Percentiles rank a stretch among this genome's conserved stretches.
Evolutionary conservation across 2,329 filamentous ascomycete species (phyloP).

Genomic region (Cladophialophora chaetospira): DNA sequence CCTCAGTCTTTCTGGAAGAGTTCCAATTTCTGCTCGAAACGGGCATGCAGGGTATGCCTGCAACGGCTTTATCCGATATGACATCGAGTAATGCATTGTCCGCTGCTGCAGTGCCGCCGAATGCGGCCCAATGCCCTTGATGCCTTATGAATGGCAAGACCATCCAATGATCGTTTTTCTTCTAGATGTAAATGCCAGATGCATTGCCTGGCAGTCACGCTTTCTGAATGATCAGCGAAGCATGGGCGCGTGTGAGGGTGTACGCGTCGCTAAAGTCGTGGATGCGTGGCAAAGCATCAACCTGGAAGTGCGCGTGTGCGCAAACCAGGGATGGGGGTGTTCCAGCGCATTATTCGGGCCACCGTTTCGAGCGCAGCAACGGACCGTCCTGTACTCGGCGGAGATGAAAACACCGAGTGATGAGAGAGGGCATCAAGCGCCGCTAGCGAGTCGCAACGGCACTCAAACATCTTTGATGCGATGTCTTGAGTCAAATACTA

Average conservation of each 20-base stretch:
- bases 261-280: background rate
- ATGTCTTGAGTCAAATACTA: background rate
- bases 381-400: constrained; percentile 13
- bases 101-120: background rate
- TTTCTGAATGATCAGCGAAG: background rate
- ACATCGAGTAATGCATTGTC: background rate
- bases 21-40: constrained; percentile 20
- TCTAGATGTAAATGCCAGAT: background rate
- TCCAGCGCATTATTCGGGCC: constrained; percentile 3
- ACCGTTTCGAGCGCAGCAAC: constrained; percentile 21
- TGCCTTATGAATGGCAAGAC: constrained; percentile 12
- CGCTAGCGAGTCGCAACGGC: constrained; percentile 17
- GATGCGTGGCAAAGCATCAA: constrained; percentile 3
- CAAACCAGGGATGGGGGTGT: constrained; percentile 10
- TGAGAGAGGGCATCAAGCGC: constrained; percentile 21
- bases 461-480: background rate
- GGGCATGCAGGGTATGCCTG: background rate
- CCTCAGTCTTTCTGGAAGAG: constrained; percentile 25
- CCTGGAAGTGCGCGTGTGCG: constrained; percentile 6
- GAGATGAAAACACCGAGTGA: constrained; percentile 18
- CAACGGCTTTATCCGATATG: background rate
- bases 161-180: constrained; percentile 9
- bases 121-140: constrained; percentile 5
- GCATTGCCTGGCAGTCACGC: constrained; percentile 20
- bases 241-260: background rate